Percentiles rank a stretch among this genome's conserved stretches.
These are phyloP conservation scores for Ceratocystis destructans DNA, from an alignment of 2,329 filamentous ascomycete genomes.

Conservation along the genomic window DNA sequence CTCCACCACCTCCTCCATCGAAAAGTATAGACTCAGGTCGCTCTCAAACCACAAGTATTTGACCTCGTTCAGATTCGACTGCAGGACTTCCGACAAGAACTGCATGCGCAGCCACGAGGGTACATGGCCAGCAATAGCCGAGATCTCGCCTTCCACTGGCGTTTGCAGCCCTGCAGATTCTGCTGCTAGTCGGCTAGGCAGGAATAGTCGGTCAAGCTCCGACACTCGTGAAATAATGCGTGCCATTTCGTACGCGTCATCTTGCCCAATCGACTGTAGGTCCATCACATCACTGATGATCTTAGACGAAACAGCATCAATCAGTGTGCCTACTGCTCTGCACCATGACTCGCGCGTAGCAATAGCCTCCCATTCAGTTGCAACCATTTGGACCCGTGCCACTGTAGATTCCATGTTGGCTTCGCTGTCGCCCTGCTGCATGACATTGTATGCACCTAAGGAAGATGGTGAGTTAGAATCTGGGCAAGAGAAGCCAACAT, in stretches of 20 bases:
- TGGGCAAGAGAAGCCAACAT: background rate
- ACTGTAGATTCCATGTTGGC: slow-evolving; percentile 41
- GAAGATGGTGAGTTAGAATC: background rate
- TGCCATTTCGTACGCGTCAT: slow-evolving; percentile 49
- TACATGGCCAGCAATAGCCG: slow-evolving; percentile 47
- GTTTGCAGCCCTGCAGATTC: slow-evolving; percentile 14
- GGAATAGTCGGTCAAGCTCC: slow-evolving; percentile 46
- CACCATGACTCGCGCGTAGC: slow-evolving; percentile 48
- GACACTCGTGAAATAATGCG: slow-evolving; percentile 44
- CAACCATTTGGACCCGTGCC: slow-evolving; percentile 39
- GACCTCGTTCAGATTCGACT: slow-evolving; percentile 52
- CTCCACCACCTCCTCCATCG: slow-evolving; percentile 46
- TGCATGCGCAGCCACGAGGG: slow-evolving; percentile 49
- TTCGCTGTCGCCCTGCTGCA: slow-evolving; percentile 43
- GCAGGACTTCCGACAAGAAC: slow-evolving; percentile 49
- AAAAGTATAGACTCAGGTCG: slow-evolving; percentile 51
- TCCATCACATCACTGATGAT: slow-evolving; percentile 49
- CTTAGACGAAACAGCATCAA: slow-evolving; percentile 45
- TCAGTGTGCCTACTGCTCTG: slow-evolving; percentile 47
- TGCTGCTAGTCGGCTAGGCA: slow-evolving; percentile 31
- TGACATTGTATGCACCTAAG: slow-evolving; percentile 41
- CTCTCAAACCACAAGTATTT: slow-evolving; percentile 51
- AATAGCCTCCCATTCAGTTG: slow-evolving; percentile 43
- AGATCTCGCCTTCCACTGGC: slow-evolving; percentile 30
- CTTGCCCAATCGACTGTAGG: slow-evolving; percentile 45